Conservation (phyloP, 768 basidiomycete species). For the Pholiota conissans region DNA sequence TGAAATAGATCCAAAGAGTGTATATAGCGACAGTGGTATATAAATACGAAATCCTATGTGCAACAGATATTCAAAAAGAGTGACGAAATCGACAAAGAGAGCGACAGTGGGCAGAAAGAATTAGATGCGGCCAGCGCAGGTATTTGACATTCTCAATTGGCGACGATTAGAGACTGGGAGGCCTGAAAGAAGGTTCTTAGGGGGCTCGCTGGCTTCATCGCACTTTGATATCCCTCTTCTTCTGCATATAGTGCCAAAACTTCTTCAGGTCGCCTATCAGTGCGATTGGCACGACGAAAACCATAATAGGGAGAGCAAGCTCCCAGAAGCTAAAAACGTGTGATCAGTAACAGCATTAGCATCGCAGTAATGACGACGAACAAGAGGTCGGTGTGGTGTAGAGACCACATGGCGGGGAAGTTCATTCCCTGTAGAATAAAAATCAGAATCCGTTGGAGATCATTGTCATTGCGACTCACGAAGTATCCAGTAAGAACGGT, state of each 20-base stretch:
- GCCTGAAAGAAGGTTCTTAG: no score
- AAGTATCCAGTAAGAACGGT: constrained; percentile 74
- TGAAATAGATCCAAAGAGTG: not conserved
- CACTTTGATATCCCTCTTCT: constrained; percentile 24
- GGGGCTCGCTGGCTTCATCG: no score
- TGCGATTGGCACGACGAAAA: constrained; percentile 52
- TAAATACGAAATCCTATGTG: no score
- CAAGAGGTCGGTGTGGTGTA: constrained; percentile 46
- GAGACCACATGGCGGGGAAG: constrained; percentile 52
- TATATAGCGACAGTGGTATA: no score
- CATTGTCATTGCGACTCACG: no score
- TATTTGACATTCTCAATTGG: no score
- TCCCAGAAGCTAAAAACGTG: constrained; percentile 56
- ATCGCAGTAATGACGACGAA: constrained; percentile 25
- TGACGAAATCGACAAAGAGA: no score
- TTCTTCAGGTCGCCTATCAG: constrained; percentile 48
- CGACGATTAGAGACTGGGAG: no score
- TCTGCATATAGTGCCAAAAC: constrained; percentile 46
- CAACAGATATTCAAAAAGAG: no score
- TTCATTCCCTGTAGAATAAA: constrained; percentile 68
- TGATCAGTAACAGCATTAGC: not conserved
- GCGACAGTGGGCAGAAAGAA: no score
- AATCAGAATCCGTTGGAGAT: no score
- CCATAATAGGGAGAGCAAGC: constrained; percentile 61
- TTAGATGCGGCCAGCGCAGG: no score